A percentile compares a stretch with the other conserved stretches of the same genome.
Evolutionary conservation across 441 rosid species (phyloP).

Genomic region (Erodium trifolium): DNA sequence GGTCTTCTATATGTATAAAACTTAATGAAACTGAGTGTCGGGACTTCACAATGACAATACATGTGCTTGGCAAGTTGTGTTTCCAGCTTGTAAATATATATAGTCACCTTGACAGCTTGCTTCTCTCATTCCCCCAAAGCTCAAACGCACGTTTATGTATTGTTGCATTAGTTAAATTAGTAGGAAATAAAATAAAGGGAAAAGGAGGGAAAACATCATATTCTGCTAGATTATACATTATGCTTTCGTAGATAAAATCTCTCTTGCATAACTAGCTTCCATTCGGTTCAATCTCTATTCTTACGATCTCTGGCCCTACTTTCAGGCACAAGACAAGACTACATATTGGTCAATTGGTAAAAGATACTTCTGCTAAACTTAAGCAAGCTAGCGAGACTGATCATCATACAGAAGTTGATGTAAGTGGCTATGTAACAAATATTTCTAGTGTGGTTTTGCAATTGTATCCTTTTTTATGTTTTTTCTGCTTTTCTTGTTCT

Average conservation of each 20-base stretch:
- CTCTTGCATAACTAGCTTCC: not conserved
- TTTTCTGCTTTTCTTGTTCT: not conserved
- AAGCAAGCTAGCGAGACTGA: constrained; percentile 51
- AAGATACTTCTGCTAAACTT: constrained; percentile 30
- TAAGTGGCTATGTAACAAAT: constrained; percentile 10
- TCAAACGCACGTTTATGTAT: too few species aligned
- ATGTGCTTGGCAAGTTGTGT: too few species aligned
- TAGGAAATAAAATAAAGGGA: not conserved
- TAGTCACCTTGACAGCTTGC: too few species aligned
- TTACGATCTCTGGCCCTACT: not conserved
- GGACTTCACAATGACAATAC: too few species aligned
- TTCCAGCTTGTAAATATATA: too few species aligned
- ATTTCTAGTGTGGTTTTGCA: not conserved
- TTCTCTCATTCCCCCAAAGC: too few species aligned
- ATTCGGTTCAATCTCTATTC: not conserved
- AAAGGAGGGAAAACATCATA: not conserved
- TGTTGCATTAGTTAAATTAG: not conserved
- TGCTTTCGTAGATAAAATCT: not conserved
- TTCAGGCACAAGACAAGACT: constrained; percentile 53
- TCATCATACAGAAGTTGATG: constrained; percentile 36
- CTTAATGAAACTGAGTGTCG: too few species aligned
- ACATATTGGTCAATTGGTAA: constrained; percentile 52
- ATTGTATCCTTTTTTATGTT: not conserved
- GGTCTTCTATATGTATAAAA: too few species aligned
- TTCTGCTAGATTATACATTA: not conserved